phyloP scores from a whole-genome alignment of 2,329 filamentous ascomycete genomes.

The Colletotrichum euphorbiae region DNA sequence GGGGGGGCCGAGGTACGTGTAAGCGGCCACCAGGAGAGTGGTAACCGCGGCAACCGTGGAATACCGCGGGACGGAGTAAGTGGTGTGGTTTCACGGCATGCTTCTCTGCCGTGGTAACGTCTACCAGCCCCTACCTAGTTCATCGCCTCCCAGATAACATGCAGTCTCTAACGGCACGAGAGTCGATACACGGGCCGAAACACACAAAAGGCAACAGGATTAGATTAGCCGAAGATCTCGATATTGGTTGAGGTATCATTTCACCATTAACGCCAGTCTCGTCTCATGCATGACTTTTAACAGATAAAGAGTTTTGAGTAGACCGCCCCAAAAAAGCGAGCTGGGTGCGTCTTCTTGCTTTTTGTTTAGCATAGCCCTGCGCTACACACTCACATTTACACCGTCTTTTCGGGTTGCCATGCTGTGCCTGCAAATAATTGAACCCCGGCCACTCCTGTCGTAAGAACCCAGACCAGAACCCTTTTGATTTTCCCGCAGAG shows the following conservation, averaged over 20 bases:
- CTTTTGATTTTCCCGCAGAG: constrained; percentile 37
- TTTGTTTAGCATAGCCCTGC: constrained; percentile 24
- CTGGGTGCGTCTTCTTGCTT: constrained; percentile 26
- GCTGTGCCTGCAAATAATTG: constrained; percentile 21
- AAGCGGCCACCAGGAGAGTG: too few species aligned
- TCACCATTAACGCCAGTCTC: constrained; percentile 14
- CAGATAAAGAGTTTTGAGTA: constrained; percentile 10
- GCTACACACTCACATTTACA: constrained; percentile 27
- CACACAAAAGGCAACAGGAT: background rate
- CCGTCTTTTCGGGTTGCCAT: constrained; percentile 14
- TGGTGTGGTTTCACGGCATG: too few species aligned
- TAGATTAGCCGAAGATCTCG: background rate
- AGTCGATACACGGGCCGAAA: too few species aligned
- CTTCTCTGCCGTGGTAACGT: too few species aligned
- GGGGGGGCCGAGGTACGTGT: too few species aligned
- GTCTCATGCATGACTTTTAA: constrained; percentile 13
- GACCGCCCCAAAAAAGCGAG: constrained; percentile 15
- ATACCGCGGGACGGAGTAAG: too few species aligned
- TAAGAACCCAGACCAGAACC: constrained; percentile 33
- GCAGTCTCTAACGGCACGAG: too few species aligned
- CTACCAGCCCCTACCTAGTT: too few species aligned
- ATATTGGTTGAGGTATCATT: constrained; percentile 13
- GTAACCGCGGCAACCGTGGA: too few species aligned
- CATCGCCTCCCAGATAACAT: too few species aligned
- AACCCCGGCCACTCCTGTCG: constrained; percentile 28